Conservation (phyloP, 192 early-diverging fungal genomes). For the Phycomyces blakesleeanus region DNA sequence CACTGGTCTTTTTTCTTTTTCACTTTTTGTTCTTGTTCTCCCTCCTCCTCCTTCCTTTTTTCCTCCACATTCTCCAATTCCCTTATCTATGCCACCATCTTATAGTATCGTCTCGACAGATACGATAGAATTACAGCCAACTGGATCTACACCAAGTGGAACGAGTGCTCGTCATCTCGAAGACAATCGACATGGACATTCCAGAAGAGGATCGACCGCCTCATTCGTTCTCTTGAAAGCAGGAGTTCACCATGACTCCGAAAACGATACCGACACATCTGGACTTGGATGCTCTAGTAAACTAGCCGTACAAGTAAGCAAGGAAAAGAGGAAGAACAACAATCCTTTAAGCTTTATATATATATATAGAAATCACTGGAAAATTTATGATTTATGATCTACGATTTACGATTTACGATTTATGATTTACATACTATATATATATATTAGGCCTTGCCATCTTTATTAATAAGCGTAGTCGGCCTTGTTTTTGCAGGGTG, state of each 20-base stretch:
- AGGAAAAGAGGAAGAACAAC: no score
- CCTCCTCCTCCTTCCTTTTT: no score
- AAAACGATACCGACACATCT: not conserved
- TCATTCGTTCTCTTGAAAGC: slow-evolving; percentile 21
- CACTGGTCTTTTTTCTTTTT: no score
- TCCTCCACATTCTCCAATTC: no score
- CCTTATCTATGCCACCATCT: no score
- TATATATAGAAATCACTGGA: no score
- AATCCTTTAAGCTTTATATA: no score
- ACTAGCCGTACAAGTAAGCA: slow-evolving; percentile 15
- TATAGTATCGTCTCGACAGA: slow-evolving; percentile 5
- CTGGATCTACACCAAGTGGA: slow-evolving; percentile 5
- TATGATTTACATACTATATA: no score
- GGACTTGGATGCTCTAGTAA: not conserved
- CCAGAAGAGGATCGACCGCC: not conserved
- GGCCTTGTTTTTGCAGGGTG: slow-evolving; percentile 71
- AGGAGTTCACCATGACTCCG: not conserved
- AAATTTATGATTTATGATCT: no score
- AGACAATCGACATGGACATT: slow-evolving; percentile 6
- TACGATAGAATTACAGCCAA: slow-evolving; percentile 6
- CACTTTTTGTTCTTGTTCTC: no score
- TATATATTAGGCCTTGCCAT: slow-evolving; percentile 50
- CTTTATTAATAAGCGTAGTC: slow-evolving; percentile 64
- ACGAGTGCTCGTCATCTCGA: slow-evolving; percentile 13
- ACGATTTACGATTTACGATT: no score